Evolutionary conservation across 306 rosid species (phyloP), one percentile per base, ranked within the genome.

Genomic region (Prunus padus): DNA sequence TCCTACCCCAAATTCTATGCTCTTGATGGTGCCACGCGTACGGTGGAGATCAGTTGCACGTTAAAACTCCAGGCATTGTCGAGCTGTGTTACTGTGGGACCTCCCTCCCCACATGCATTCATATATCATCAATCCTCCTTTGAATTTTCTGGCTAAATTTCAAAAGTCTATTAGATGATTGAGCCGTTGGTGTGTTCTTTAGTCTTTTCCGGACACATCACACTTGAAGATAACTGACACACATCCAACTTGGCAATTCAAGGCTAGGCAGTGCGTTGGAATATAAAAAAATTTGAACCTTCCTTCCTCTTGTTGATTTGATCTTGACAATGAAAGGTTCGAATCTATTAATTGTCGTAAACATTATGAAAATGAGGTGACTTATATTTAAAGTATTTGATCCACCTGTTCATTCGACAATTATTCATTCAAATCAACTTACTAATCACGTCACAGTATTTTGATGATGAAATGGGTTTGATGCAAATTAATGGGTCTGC

Each of bases 11-110:
- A 42, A 31, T 8, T 16, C 73, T 19, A 57, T 14, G 84, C 83
- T 80, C 72, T 71, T 56, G 81, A 82, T 78, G 20, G 13, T 37
- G 80, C 73, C 89, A 85, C 86, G 80, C 83, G 90, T 76, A 73
- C 49, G 82, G 68, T 1, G 3, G 52, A 33, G 3, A 71, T 73
- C 62, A 0, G 9, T 0, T 23, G 84, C 96, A 84, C 76, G 87
- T 88, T 88, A 69, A 77, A 8, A 50, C 77, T 74, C 49, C 81
- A 70, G 50, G 52, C 30, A 56, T 33, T 77, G 87, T 60, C 19
- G 19, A 1, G 8, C 3, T 77, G 61, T 73, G 69, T 77, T 13
- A 49, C 54, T 70, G 46, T 79, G 64, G 79, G 42, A 78, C 72
- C 81, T 62, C 56, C 57, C 19, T 14, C 49, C 71, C 67, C 79